Percentiles rank a stretch among this genome's conserved stretches.
These are phyloP conservation scores for Skeletonema costatum DNA, from an alignment of 108 stramenopile genomes.

Conservation along the genomic window DNA sequence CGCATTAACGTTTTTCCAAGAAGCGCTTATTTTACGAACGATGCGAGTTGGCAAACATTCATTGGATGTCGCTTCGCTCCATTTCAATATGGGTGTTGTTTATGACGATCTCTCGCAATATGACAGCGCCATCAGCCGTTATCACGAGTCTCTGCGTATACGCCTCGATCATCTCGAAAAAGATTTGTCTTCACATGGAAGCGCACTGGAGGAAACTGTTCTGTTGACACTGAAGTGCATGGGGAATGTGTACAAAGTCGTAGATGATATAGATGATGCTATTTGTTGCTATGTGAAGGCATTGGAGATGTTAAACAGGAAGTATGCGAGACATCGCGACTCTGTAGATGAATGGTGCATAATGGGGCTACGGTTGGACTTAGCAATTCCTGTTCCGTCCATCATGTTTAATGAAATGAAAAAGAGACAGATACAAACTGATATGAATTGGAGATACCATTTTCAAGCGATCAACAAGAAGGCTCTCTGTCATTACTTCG, in stretches of 20 bases:
- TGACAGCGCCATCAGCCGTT: slow-evolving; percentile 33
- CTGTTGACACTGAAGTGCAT: slow-evolving; percentile 41
- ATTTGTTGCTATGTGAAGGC: slow-evolving; percentile 43
- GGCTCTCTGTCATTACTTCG: slow-evolving; percentile 28
- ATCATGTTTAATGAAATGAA: slow-evolving; percentile 27
- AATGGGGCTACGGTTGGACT: slow-evolving; percentile 24
- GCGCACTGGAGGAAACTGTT: slow-evolving; percentile 29
- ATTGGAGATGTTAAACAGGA: slow-evolving; percentile 23
- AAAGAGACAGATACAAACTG: slow-evolving; percentile 4
- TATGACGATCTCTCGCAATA: slow-evolving; percentile 50
- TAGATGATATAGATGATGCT: slow-evolving; percentile 38
- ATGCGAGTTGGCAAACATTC: slow-evolving; percentile 44
- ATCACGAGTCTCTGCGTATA: slow-evolving; percentile 54
- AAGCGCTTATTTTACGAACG: slow-evolving; percentile 43
- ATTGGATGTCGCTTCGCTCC: slow-evolving; percentile 50
- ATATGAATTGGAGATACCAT: slow-evolving; percentile 12
- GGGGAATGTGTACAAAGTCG: slow-evolving; percentile 36
- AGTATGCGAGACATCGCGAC: slow-evolving; percentile 7
- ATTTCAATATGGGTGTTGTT: slow-evolving; percentile 51
- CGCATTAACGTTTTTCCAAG: slow-evolving; percentile 42
- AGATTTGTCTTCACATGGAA: slow-evolving; percentile 4
- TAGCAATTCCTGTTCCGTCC: slow-evolving; percentile 32
- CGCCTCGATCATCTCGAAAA: slow-evolving; percentile 32
- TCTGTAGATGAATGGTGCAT: slow-evolving; percentile 25
- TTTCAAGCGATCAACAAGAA: slow-evolving; percentile 44